Evolutionary conservation across 1,284 basidiomycete genomes (phyloP), one percentile per base, ranked within the genome.

Genomic region (Tylopilus sp.): DNA sequence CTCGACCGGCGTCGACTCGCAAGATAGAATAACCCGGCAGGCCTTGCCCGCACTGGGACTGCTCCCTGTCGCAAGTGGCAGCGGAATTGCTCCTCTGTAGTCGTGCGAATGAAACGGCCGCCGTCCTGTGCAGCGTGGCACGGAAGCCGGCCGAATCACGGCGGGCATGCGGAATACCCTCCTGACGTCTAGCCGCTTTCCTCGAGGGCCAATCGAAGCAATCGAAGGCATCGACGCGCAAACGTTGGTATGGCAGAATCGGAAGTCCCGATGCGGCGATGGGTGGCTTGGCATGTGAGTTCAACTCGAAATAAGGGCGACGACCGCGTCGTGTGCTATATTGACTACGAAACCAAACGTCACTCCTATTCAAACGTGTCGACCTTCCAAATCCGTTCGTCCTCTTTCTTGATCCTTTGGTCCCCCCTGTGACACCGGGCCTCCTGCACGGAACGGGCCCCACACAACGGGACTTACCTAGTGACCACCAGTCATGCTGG

Each of bases 201-300:
- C 36, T 59, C 50, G 50, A 62, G 47, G 58, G 56, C 41, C 50
- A 47, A 53, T 61, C 40, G 60, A 61, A 61, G 59, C 24, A n/a
- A 10, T 29, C 28, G 54, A 63, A 60, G 59, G 26, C 31, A 30
- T 18, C 37, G 34, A 35, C 4, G 37, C 34, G 34, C 28, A 17
- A 29, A 51, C 45, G 17, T 48, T 63, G 46, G 55, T 37, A 57
- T 18, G 60, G 44, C 61, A 60, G 61, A 61, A 53, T 57, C 60
- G 62, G 60, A 66, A 66, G 55, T 5, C 55, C 64, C 64, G 64
- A 62, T 62, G 57, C n/a, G n/a, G 57, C 48, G 30, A 58, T 56
- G 62, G 63, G 26, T 26, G 41, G 57, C 60, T 59, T 62, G 60
- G 64, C 62, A 62, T 35, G 47, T 26, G 44, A n/a, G n/a, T n/a